Conservation (phyloP, 768 basidiomycete genomes). For the Tricholoma matsutake region DNA sequence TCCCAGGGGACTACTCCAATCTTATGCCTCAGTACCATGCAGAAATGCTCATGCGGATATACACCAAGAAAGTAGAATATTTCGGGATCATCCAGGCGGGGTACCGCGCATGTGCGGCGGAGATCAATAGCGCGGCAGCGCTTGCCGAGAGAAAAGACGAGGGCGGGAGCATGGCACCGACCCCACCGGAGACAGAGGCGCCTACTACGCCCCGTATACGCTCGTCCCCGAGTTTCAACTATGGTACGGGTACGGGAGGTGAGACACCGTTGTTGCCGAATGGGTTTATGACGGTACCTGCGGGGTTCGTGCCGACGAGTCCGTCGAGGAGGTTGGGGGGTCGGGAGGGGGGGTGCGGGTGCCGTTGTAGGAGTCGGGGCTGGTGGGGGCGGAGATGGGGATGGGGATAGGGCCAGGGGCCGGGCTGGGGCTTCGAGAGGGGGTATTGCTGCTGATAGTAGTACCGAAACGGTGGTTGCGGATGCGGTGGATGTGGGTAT, state of each 20-base stretch:
- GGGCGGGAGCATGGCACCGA: constrained; percentile 12
- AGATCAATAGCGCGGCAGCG: constrained; percentile 14
- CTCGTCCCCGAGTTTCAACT: not conserved
- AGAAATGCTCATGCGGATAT: constrained; percentile 68
- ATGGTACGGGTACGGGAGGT: constrained; percentile 10
- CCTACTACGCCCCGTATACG: constrained; percentile 34
- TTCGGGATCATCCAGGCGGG: constrained; percentile 66
- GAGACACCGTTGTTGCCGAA: constrained; percentile 36
- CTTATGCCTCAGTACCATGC: constrained; percentile 64
- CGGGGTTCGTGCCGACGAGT: constrained; percentile 30
- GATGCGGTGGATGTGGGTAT: not conserved
- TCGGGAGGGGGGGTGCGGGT: not conserved
- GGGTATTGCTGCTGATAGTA: too few species aligned
- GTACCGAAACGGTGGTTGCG: not conserved
- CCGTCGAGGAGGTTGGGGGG: constrained; percentile 20
- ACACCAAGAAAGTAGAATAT: constrained; percentile 58
- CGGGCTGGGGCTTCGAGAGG: too few species aligned
- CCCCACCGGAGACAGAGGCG: constrained; percentile 35
- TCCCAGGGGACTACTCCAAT: constrained; percentile 57
- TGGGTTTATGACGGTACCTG: constrained; percentile 45
- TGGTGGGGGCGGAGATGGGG: not conserved
- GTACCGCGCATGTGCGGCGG: constrained; percentile 45
- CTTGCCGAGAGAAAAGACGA: not conserved
- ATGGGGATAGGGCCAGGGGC: not conserved
- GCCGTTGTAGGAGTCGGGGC: not conserved